Evolutionary conservation across 306 rosid species (phyloP), one percentile per base, ranked within the genome.

Genomic region (Medicago arabica): DNA sequence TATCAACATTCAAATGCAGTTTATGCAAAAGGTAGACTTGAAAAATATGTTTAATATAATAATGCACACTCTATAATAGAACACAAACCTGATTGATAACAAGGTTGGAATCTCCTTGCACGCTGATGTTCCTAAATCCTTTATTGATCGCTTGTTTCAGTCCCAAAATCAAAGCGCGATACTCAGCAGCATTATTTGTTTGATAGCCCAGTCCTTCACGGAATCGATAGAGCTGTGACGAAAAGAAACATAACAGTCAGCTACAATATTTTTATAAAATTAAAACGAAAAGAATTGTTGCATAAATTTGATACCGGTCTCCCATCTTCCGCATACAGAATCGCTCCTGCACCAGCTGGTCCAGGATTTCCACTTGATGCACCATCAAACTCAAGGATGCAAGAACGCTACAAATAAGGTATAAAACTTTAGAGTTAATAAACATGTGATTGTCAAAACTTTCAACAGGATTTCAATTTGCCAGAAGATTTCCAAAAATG

Each of bases 311-410:
- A 71, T 77, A 91, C 98, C 86, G 47, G 58, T 64, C 85, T 83
- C 69, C 71, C 53, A 64, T 92, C 89, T 75, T 71, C 88, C 65
- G 95, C 82, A 60, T 88, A 88, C 57, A 95, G 81, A 63, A 95
- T 82, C 74, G 95, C 97, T 78, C 96, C 98, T 18, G 98, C 96
- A 66, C 98, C 97, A 77, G 97, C 83, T 19, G 62, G 86, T 75
- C 97, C 98, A 82, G 98, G 98, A 89, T 95, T 95, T 81, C 98
- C 98, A 69, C 87, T 92, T 19, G 91, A 85, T 83, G 98, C 98
- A 51, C 98, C 97, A 77, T 90, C 98, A 41, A 95, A 95, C 62
- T 79, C 80, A 53, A 95, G 85, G 75, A 9, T 76, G 79, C 95
- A 92, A 44, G 93, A 75, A 74, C 65, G 79, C 96, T 90, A 85